Percentiles rank a stretch among this genome's conserved stretches.
phyloP scores from a whole-genome alignment of 2,329 filamentous ascomycete species.

The Aureobasidium namibiae region DNA sequence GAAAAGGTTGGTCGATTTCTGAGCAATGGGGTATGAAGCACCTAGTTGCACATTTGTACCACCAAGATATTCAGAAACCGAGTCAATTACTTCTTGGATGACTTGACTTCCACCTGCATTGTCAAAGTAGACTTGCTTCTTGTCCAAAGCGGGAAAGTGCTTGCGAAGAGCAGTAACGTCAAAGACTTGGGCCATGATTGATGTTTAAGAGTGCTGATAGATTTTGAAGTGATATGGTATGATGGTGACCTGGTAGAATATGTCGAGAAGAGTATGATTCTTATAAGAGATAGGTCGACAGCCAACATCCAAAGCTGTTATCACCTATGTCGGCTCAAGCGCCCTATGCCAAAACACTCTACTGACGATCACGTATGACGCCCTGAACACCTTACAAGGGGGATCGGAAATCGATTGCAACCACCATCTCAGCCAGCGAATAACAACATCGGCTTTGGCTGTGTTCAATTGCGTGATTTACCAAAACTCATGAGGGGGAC shows the following conservation, averaged over 20 bases:
- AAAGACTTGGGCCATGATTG: slow-evolving; percentile 33
- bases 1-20: slow-evolving; percentile 53
- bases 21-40: slow-evolving; percentile 56
- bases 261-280: neutral
- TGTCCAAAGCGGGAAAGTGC: slow-evolving; percentile 59
- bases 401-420: no score
- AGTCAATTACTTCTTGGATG: slow-evolving; percentile 57
- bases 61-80: slow-evolving; percentile 45
- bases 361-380: neutral
- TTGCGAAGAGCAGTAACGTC: slow-evolving; percentile 49
- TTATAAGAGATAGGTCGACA: no score
- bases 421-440: no score
- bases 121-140: slow-evolving; percentile 65
- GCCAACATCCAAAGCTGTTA: neutral
- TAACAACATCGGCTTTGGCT: no score
- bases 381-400: no score
- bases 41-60: slow-evolving; percentile 69
- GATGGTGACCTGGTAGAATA: no score
- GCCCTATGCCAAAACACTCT: neutral
- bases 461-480: no score
- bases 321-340: neutral
- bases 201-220: no score
- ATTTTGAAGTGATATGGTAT: no score
- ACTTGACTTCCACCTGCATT: slow-evolving; percentile 71
- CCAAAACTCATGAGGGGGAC: no score